Evolutionary conservation across 805 yeast species (phyloP).

Genomic region (Saccharomyces eubayanus): DNA sequence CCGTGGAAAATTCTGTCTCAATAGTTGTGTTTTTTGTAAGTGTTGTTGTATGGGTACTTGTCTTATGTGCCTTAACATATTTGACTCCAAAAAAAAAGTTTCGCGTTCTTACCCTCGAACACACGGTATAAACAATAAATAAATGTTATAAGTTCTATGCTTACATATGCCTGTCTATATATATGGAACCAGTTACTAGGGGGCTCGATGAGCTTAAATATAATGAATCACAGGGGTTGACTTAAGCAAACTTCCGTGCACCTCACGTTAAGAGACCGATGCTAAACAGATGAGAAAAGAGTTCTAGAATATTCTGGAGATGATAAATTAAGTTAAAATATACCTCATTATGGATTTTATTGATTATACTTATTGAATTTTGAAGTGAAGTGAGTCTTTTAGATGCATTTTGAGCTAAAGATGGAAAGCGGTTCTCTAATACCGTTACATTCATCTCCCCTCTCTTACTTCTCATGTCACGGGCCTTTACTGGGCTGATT

Average conservation of each 20-base stretch:
- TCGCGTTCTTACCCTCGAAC: neutral
- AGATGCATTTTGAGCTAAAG: neutral
- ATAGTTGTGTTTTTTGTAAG: neutral
- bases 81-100: neutral
- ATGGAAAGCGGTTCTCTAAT: neutral
- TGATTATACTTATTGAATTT: neutral
- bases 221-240: neutral
- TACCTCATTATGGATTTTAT: neutral
- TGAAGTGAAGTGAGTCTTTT: neutral
- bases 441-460: neutral
- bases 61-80: neutral
- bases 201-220: neutral
- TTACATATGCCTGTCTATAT: neutral
- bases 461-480: neutral
- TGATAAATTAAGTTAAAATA: neutral
- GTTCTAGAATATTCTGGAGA: neutral
- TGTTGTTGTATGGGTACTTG: neutral
- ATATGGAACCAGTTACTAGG: neutral
- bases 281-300: neutral
- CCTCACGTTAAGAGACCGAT: neutral
- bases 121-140: neutral
- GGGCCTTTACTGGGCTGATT: neutral
- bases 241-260: neutral
- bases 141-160: neutral
- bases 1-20: neutral